These are phyloP conservation scores for Candida yuanshanica DNA, from an alignment of 805 yeast species.

Conservation along the genomic window DNA sequence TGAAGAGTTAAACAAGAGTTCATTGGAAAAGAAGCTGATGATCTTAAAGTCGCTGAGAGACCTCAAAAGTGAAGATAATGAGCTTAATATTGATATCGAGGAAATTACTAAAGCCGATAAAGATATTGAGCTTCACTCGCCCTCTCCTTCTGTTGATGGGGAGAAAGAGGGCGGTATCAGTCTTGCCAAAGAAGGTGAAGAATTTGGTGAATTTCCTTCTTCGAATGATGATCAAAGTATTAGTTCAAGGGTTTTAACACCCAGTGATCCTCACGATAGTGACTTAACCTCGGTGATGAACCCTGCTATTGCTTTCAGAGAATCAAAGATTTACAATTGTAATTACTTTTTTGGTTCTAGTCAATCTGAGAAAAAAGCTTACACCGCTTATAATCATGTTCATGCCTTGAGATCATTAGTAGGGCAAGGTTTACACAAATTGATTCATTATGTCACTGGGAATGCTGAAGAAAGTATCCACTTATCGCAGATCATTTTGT, in stretches of 20 bases:
- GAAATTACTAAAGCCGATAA: constrained; percentile 28
- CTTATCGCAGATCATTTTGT: constrained; percentile 53
- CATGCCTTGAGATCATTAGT: constrained; percentile 57
- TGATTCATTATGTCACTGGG: constrained; percentile 41
- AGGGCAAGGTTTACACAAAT: constrained; percentile 57
- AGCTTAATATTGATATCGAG: constrained; percentile 33
- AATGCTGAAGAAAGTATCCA: constrained; percentile 59
- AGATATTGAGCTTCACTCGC: constrained; percentile 9
- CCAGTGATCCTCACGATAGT: constrained; percentile 25
- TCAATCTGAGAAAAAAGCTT: constrained; percentile 35
- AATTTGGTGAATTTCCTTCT: constrained; percentile 19
- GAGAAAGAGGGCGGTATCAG: constrained; percentile 10
- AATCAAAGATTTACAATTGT: constrained; percentile 55
- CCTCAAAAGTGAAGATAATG: constrained; percentile 28
- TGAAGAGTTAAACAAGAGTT: constrained; percentile 6
- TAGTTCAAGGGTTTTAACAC: constrained; percentile 28
- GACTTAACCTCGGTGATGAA: constrained; percentile 42
- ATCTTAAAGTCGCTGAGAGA: constrained; percentile 32
- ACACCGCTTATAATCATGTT: constrained; percentile 42
- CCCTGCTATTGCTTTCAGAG: constrained; percentile 51
- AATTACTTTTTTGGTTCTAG: constrained; percentile 60
- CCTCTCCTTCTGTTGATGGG: constrained; percentile 18
- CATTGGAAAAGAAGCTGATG: constrained; percentile 23
- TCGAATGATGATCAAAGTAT: constrained; percentile 27
- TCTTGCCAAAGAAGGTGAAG: constrained; percentile 23